phyloP scores from a whole-genome alignment of 1,284 basidiomycete species.

The Schizophyllum commune region DNA sequence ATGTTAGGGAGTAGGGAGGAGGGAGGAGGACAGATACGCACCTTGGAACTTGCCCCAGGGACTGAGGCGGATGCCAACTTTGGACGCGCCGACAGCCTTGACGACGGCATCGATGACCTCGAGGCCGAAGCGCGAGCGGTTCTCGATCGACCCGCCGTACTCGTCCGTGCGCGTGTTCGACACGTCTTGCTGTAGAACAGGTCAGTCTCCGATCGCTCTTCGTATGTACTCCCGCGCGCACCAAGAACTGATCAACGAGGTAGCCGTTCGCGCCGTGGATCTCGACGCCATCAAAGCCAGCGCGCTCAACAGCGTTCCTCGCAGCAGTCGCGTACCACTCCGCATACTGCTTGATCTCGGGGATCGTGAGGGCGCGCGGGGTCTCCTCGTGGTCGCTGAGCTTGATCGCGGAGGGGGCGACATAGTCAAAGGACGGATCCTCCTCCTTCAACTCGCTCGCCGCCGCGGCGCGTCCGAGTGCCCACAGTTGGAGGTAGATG shows the following conservation, averaged over 20 bases:
- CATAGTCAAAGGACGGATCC: slow-evolving; percentile 17
- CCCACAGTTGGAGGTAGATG: slow-evolving; percentile 20
- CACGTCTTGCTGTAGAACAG: slow-evolving; percentile 20
- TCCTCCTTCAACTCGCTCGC: slow-evolving; percentile 6
- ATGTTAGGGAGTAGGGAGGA: too few relatives aligned
- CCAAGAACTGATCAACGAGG: slow-evolving; percentile 22
- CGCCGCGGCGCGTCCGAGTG: slow-evolving; percentile 15
- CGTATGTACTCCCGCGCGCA: not conserved
- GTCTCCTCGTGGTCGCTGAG: slow-evolving; percentile 17
- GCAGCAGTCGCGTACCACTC: slow-evolving; percentile 29
- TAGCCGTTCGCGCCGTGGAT: slow-evolving; percentile 9
- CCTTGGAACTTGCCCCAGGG: slow-evolving; percentile 34
- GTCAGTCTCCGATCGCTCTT: too few relatives aligned
- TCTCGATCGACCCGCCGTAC: slow-evolving; percentile 49
- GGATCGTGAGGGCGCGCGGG: slow-evolving; percentile 26
- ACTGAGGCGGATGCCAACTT: slow-evolving; percentile 41
- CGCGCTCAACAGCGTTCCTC: slow-evolving; percentile 28
- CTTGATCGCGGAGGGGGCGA: slow-evolving; percentile 34
- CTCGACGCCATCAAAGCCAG: slow-evolving; percentile 17
- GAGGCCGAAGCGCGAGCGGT: slow-evolving; percentile 39
- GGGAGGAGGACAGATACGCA: not conserved
- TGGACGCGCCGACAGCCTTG: slow-evolving; percentile 26
- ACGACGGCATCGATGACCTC: slow-evolving; percentile 35
- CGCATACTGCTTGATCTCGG: slow-evolving; percentile 37
- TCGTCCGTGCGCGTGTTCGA: slow-evolving; percentile 43